Percentiles rank a stretch among this genome's conserved stretches.
These are phyloP conservation scores for Obelidium mucronatum DNA, from an alignment of 192 early-diverging fungal species.

Conservation along the genomic window DNA sequence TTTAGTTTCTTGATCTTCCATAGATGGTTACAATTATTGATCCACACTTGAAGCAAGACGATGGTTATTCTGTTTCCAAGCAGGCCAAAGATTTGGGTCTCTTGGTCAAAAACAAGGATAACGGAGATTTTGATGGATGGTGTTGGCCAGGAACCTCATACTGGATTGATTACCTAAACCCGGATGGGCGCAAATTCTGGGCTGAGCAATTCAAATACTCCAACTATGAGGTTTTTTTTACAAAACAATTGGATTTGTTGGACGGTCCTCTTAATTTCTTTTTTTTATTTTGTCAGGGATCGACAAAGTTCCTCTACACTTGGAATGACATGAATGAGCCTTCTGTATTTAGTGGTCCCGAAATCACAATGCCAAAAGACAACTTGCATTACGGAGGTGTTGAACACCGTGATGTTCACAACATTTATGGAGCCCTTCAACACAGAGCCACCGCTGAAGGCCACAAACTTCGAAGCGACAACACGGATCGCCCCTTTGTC, in stretches of 20 bases:
- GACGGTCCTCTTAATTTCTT: neutral
- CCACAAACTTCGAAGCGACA: conserved; percentile 55
- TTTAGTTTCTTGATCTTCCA: neutral
- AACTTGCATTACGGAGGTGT: conserved; percentile 82
- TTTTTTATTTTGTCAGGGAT: conserved; percentile 57
- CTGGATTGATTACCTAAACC: conserved; percentile 93
- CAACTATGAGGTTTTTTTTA: conserved; percentile 82
- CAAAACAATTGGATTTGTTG: neutral
- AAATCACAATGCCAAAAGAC: conserved; percentile 97
- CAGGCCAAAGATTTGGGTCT: conserved; percentile 76
- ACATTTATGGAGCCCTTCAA: conserved; percentile 87
- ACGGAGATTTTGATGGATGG: conserved; percentile 89
- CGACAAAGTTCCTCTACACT: conserved; percentile 79
- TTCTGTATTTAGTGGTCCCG: conserved; percentile 95
- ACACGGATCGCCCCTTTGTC: conserved; percentile 84
- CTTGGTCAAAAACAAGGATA: conserved; percentile 81
- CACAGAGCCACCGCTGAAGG: conserved; percentile 89
- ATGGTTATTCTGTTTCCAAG: conserved; percentile 76
- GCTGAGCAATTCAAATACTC: conserved; percentile 75
- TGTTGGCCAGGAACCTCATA: conserved; percentile 97
- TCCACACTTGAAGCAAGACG: conserved; percentile 94
- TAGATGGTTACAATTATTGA: conserved; percentile 96
- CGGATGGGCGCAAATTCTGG: conserved; percentile 81
- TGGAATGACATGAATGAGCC: conserved; percentile 99
- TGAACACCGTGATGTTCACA: conserved; percentile 97